Evolutionary conservation across 768 basidiomycete genomes (phyloP).

Genomic region (Lactarius akahatsu): DNA sequence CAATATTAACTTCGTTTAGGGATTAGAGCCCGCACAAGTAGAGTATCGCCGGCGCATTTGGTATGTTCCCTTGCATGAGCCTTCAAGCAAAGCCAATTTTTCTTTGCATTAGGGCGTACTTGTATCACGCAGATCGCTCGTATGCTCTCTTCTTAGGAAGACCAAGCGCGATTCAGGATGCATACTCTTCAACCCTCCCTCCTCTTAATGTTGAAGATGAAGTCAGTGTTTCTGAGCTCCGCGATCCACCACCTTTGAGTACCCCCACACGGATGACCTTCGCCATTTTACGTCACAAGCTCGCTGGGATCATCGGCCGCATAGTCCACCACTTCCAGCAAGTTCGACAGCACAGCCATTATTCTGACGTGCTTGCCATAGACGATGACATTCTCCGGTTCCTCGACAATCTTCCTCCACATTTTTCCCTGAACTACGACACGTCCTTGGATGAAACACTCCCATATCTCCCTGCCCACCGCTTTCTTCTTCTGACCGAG

Average conservation of each 20-base stretch:
- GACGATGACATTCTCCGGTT: constrained; percentile 85
- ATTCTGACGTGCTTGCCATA: constrained; percentile 75
- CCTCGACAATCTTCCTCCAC: constrained; percentile 71
- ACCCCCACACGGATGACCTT: constrained; percentile 84
- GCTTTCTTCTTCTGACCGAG: constrained; percentile 88
- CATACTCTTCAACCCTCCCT: constrained; percentile 78
- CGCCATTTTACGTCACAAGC: constrained; percentile 78
- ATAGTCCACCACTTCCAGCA: constrained; percentile 94
- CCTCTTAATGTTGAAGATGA: constrained; percentile 75
- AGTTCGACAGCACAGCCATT: constrained; percentile 72
- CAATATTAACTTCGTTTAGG: constrained; percentile 40
- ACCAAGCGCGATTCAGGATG: constrained; percentile 86
- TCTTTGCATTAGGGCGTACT: constrained; percentile 60
- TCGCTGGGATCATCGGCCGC: constrained; percentile 82
- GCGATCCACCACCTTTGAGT: constrained; percentile 56
- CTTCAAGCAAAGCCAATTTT: constrained; percentile 8
- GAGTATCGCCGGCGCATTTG: constrained; percentile 92
- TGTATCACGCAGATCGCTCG: constrained; percentile 93
- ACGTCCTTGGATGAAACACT: constrained; percentile 66
- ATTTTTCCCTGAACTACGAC: constrained; percentile 76
- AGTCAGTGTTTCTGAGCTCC: constrained; percentile 43
- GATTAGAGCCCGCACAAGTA: constrained; percentile 69
- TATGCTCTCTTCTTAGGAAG: constrained; percentile 90
- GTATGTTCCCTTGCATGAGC: constrained; percentile 40
- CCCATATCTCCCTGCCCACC: constrained; percentile 73